These are phyloP conservation scores for Ophiostoma himal-ulmi DNA, from an alignment of 2,329 filamentous ascomycete species.

Conservation along the genomic window DNA sequence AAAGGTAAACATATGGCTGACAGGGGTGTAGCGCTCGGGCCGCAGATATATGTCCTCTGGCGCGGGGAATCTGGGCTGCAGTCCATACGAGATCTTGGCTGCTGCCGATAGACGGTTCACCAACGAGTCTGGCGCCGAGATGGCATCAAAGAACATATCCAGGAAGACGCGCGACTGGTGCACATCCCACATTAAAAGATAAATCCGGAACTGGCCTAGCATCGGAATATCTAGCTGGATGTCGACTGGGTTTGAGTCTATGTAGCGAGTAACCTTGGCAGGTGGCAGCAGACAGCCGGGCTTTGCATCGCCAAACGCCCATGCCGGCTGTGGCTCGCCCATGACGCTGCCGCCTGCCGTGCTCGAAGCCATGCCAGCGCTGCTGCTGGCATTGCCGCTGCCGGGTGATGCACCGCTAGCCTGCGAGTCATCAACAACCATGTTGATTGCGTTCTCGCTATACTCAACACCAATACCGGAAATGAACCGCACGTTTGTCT, in stretches of 20 bases:
- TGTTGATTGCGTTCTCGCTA: constrained; percentile 46
- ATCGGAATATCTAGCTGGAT: constrained; percentile 73
- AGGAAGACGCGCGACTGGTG: constrained; percentile 50
- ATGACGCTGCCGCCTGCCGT: not conserved
- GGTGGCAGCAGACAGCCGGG: constrained; percentile 57
- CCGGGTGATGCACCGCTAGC: not conserved
- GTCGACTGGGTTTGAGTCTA: constrained; percentile 73
- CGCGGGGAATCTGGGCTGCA: constrained; percentile 51
- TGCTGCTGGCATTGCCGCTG: not conserved
- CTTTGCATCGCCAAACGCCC: constrained; percentile 38
- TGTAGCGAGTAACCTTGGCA: constrained; percentile 64
- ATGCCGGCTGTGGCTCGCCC: constrained; percentile 28
- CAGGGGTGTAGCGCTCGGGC: constrained; percentile 61
- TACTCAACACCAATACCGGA: constrained; percentile 60
- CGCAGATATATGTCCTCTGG: constrained; percentile 61
- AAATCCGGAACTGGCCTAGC: constrained; percentile 70
- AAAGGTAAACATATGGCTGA: constrained; percentile 65
- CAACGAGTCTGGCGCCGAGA: constrained; percentile 48
- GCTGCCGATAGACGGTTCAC: constrained; percentile 54
- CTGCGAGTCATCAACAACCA: constrained; percentile 29
- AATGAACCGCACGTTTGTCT: constrained; percentile 61
- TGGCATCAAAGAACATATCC: constrained; percentile 49
- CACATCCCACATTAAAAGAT: constrained; percentile 63
- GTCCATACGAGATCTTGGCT: constrained; percentile 56
- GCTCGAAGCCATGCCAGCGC: not conserved